Evolutionary conservation across 2,329 filamentous ascomycete genomes (phyloP), one percentile per base, ranked within the genome.

Genomic region (Incumbomyces delicatus): DNA sequence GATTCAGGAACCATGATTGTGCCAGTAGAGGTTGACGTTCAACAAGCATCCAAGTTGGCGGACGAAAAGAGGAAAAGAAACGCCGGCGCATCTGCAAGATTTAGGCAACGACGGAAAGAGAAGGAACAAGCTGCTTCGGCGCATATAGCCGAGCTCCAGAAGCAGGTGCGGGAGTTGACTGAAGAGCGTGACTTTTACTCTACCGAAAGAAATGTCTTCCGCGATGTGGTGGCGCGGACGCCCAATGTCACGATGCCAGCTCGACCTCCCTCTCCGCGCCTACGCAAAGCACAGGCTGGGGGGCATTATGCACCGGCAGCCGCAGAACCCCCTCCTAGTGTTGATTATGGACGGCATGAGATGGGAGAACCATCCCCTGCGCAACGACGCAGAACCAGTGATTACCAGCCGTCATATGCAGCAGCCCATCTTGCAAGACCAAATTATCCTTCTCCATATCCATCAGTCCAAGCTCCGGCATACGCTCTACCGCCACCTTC

Each of bases 51-150:
- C 11, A 83, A 81, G 55, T 80, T 86, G 57, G 85, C 86, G 33
- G 85, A 92, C 58, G 86, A 94, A 63, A 94, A 92, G 66, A 75
- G 87, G 47, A 82, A 84, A 62, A 78, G 87, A 43, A 94, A 94
- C 59, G 87, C 87, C 34, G 85, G 85, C 40, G 87, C 87, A 5
- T 94, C 87, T 47, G 86, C 86, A 40, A 76, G 87, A 49, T 92
- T 94, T 54, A 77, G 87, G 46, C 79, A 81, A 59, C 77, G 88
- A 50, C 81, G 87, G 60, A 94, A 94, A 66, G 85, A 88, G 59
- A 82, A 84, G 62, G 85, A 90, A 61, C 78, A 77, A 56, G 83
- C 87, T 61, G 83, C 82, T 48, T 77, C 78, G 13, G 73, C 75
- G 46, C 81, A 77, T 41, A 80, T 90, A 52, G 73, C 83, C 42